Conservation (phyloP, 2,329 filamentous ascomycete genomes). For the Curvularia sp. region DNA sequence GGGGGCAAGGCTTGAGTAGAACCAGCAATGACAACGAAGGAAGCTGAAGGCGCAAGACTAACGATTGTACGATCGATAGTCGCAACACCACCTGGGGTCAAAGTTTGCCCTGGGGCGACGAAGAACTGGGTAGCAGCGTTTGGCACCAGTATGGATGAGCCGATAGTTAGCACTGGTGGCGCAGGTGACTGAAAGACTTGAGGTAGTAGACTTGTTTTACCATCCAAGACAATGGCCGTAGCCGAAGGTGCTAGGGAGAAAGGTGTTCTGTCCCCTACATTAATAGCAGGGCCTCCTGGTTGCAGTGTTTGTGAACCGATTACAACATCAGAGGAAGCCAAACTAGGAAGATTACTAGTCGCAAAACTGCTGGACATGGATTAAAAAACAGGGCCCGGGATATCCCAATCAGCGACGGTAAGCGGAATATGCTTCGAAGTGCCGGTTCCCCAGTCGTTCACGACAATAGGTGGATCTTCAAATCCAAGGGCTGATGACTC, state of each 20-base stretch:
- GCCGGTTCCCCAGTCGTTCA: constrained; percentile 17
- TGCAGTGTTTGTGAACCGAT: constrained; percentile 47
- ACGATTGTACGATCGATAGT: constrained; percentile 51
- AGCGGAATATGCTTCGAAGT: constrained; percentile 18
- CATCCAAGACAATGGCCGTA: constrained; percentile 40
- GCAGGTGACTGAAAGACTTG: constrained; percentile 19
- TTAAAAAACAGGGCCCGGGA: constrained; percentile 11
- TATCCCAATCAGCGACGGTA: constrained; percentile 25
- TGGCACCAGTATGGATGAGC: constrained; percentile 50
- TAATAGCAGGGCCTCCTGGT: constrained; percentile 47
- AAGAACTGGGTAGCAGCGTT: constrained; percentile 58
- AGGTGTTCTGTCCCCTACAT: constrained; percentile 42
- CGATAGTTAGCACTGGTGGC: constrained; percentile 53
- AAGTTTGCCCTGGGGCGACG: constrained; percentile 49
- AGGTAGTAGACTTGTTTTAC: constrained; percentile 37
- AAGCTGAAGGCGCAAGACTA: constrained; percentile 51
- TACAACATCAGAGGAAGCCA: constrained; percentile 41
- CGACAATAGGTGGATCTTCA: constrained; percentile 23
- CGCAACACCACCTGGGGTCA: constrained; percentile 51
- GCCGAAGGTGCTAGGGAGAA: constrained; percentile 42
- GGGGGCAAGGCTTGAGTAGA: constrained; percentile 44
- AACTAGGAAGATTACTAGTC: constrained; percentile 9
- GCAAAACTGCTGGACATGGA: constrained; percentile 11
- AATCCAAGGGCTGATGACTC: constrained; percentile 42
- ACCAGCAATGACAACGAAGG: constrained; percentile 52